Percentiles rank a stretch among this genome's conserved stretches.
phyloP scores from a whole-genome alignment of 2,329 filamentous ascomycete genomes.

The Alternaria sp. region DNA sequence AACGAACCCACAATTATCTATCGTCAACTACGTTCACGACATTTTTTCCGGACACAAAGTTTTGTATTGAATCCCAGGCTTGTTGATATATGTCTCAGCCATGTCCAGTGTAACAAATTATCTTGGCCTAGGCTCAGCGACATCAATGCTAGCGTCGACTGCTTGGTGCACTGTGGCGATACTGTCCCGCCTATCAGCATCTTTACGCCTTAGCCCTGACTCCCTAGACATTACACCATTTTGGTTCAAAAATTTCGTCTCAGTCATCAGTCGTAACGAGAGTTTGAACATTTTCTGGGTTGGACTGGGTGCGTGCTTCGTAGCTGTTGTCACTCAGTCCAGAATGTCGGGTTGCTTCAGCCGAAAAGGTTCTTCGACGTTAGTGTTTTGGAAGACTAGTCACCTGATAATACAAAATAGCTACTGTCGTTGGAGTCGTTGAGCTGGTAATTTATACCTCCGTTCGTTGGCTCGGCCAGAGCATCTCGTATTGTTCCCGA shows the following conservation, averaged over 20 bases:
- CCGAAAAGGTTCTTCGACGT: not conserved
- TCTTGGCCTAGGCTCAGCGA: not conserved
- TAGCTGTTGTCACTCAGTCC: not conserved
- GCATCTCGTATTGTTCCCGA: not conserved
- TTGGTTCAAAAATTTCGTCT: not conserved
- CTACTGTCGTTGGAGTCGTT: not conserved
- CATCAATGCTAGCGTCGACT: not conserved
- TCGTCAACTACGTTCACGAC: conserved; percentile 1
- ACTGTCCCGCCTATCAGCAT: not conserved
- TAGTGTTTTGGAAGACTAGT: not conserved
- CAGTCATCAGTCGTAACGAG: not conserved
- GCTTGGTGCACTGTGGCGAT: not conserved
- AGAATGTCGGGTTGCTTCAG: not conserved
- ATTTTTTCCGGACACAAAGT: not conserved
- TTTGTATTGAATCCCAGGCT: not conserved
- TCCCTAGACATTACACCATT: not conserved
- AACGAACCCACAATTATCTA: not conserved
- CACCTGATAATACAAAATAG: not conserved
- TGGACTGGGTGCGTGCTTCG: not conserved
- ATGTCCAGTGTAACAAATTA: not conserved
- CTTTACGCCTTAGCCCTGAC: not conserved
- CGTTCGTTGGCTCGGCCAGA: not conserved
- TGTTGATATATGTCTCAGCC: conserved; percentile 1
- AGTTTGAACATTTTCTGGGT: not conserved
- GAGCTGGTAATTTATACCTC: not conserved